phyloP scores from a whole-genome alignment of 2,329 filamentous ascomycete species.

The Xylariaceae sp. region DNA sequence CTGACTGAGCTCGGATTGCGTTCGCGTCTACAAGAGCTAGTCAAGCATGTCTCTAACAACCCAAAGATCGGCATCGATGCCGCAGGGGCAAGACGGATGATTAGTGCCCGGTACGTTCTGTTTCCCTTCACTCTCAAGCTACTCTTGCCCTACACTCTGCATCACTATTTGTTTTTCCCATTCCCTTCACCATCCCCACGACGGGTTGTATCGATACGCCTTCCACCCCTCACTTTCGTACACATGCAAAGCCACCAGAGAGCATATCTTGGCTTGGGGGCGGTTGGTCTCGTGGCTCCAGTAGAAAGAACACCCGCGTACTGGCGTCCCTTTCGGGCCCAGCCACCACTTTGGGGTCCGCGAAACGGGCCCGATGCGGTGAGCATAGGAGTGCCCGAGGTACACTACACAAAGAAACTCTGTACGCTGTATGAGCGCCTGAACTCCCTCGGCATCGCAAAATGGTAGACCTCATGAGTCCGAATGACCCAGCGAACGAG shows the following conservation, averaged over 20 bases:
- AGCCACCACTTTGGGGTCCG: constrained; percentile 10
- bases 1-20: constrained; percentile 53
- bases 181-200: background rate
- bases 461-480: too few species aligned
- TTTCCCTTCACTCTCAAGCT: background rate
- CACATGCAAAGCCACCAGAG: constrained; percentile 1
- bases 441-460: too few species aligned
- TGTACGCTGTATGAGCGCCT: too few species aligned
- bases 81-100: constrained; percentile 40
- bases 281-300: background rate
- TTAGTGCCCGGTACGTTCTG: constrained; percentile 37
- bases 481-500: too few species aligned
- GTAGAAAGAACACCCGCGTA: background rate
- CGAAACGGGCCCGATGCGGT: background rate
- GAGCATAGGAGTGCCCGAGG: too few species aligned
- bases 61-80: constrained; percentile 44
- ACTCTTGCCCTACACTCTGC: background rate
- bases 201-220: background rate
- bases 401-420: too few species aligned
- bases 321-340: background rate
- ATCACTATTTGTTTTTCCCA: constrained; percentile 2
- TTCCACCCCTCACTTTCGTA: background rate
- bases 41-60: constrained; percentile 44
- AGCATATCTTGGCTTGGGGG: constrained; percentile 26
- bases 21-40: constrained; percentile 25